phyloP scores from a whole-genome alignment of 495 filamentous ascomycete species.

The Xylaria flabelliformis region DNA sequence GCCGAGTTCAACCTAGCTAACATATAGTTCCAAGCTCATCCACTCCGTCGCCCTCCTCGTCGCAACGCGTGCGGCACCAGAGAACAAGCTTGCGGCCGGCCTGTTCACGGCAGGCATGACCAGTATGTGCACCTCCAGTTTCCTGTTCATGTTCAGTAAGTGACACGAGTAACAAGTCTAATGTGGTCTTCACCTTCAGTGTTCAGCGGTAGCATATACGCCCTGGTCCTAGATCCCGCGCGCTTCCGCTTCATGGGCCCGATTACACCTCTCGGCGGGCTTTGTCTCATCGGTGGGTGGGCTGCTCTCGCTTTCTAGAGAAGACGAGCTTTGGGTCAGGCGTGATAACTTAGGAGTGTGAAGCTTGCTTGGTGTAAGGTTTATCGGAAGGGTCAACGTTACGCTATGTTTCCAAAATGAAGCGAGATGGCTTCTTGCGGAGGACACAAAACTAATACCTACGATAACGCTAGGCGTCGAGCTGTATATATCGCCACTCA shows the following conservation, averaged over 20 bases:
- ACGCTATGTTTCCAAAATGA: background rate
- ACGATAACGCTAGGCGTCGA: background rate
- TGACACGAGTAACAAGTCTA: background rate
- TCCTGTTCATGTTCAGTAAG: conserved; percentile 50
- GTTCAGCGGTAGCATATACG: conserved; percentile 68
- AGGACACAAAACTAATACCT: background rate
- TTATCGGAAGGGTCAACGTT: background rate
- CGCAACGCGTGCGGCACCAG: conserved; percentile 40
- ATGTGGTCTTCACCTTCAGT: conserved; percentile 35
- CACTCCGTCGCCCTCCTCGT: conserved; percentile 64
- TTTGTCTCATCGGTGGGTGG: conserved; percentile 51
- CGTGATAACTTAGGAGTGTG: background rate
- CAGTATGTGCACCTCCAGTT: conserved; percentile 32
- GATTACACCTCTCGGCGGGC: conserved; percentile 65
- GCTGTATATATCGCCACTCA: background rate
- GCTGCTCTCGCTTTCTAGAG: conserved; percentile 32
- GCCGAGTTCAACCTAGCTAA: background rate
- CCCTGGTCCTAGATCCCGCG: conserved; percentile 62
- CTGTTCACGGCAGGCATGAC: conserved; percentile 57
- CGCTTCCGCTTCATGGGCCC: conserved; percentile 62
- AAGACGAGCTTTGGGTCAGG: background rate
- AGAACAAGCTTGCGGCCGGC: conserved; percentile 46
- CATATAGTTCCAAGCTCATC: conserved; percentile 50
- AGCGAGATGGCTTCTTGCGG: background rate
- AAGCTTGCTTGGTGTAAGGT: background rate